These are phyloP conservation scores for Gaultheria prostrata DNA, from an alignment of 148 eudicot genomes.

Conservation along the genomic window DNA sequence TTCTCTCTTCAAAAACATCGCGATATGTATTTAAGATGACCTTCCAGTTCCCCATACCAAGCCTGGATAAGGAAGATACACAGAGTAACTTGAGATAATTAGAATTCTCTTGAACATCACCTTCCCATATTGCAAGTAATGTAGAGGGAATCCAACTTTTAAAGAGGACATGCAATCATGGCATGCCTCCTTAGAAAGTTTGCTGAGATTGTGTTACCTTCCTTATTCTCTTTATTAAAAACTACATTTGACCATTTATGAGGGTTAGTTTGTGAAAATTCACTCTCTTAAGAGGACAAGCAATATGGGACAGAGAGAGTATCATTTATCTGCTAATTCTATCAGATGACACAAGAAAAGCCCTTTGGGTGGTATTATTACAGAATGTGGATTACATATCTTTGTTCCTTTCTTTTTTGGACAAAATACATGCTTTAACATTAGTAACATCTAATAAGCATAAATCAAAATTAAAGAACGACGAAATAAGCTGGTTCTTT, in stretches of 20 bases:
- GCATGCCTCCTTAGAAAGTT: too few relatives aligned
- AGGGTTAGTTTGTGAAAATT: too few relatives aligned
- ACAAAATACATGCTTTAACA: background rate
- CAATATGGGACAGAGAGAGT: too few relatives aligned
- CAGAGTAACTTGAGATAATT: background rate
- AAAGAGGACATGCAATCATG: too few relatives aligned
- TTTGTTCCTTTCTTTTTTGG: background rate
- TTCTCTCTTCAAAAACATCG: slow-evolving; percentile 54
- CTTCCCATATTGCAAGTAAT: too few relatives aligned
- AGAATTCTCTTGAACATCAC: background rate
- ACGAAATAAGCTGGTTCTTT: background rate
- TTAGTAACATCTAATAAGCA: background rate
- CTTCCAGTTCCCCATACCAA: slow-evolving; percentile 69
- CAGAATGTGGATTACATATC: background rate
- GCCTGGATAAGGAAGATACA: slow-evolving; percentile 26
- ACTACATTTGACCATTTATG: too few relatives aligned
- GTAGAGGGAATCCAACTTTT: too few relatives aligned
- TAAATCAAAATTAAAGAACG: background rate
- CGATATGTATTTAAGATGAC: slow-evolving; percentile 31
- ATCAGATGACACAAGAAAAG: background rate
- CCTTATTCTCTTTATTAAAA: too few relatives aligned
- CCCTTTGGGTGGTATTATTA: slow-evolving; percentile 1
- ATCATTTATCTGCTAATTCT: slow-evolving; percentile 12
- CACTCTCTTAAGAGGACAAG: too few relatives aligned
- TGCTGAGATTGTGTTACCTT: too few relatives aligned